Base-by-base conservation (phyloP, 2,329 filamentous ascomycete genomes). In the Myotisia sp. region DNA sequence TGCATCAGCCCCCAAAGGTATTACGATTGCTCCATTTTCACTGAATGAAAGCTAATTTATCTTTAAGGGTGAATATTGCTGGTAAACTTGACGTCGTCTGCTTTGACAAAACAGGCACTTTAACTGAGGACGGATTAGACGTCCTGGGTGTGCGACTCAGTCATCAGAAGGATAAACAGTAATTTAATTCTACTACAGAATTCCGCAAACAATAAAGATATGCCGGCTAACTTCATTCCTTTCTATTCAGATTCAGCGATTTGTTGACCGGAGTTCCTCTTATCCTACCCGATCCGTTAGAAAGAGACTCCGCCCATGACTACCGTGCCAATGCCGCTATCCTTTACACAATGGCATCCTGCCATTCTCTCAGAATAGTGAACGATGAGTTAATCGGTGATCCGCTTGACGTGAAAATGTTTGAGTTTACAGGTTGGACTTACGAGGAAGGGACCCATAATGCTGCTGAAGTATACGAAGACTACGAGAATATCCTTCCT, bases 371-470 rank as follows among this genome's bases (percentile, higher is more conserved):
- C 6, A 74, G 86, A 29, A 72, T 79, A 7, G 78, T 98, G 10
- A 86, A 95, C 41, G 79, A 74, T 30, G 85, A 94, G 51, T 70
- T 95, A 26, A 70, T 98, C 21, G 90, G 90, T 1, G 90, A 98
- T 49, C 90, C 92, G 3, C 65, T 98, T 2, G 90, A 98, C 54
- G 67, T 94, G 37, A 95, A 95, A 54, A 98, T 98, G 90, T 98
- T 98, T 52, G 79, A 93, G 44, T 98, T 93, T 46, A 95, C 90
- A 0, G 71, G 72, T 4, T 98, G 90, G 90, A 71, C 74, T 3
- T 98, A 83, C 46, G 81, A 93, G 53, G 90, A 98, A 62, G 84
- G 85, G 2, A 76, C 76, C 29, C 76, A 86, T 45, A 68, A 69
- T 34, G 59, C 67, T 16, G 70, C 68, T 18, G 72, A 72, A 34